phyloP scores from a whole-genome alignment of 202 grass and related monocot species.

The Zizania palustris region DNA sequence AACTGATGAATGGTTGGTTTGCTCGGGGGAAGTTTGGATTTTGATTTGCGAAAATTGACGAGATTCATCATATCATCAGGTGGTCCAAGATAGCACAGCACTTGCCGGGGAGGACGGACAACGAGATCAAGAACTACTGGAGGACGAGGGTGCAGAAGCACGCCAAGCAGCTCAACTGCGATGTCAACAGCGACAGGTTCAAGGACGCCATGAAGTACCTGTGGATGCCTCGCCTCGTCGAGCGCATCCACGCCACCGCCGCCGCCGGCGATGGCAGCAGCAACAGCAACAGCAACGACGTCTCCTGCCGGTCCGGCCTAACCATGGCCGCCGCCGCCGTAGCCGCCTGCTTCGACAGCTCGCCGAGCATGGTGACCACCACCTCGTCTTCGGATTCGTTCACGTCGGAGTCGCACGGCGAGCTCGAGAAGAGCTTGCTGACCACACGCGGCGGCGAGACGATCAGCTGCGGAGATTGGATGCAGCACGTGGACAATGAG shows the following conservation, averaged over 20 bases:
- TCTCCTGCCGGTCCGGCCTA: not conserved
- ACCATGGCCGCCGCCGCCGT: not conserved
- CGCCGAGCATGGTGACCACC: not conserved
- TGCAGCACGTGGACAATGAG: slow-evolving; percentile 25
- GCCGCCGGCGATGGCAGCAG: fast-evolving
- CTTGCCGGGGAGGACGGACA: slow-evolving; percentile 65
- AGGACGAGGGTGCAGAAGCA: slow-evolving; percentile 73
- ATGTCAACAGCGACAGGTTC: slow-evolving; percentile 56
- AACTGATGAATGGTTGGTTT: too few relatives aligned
- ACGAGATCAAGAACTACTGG: slow-evolving; percentile 89
- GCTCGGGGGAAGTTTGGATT: too few relatives aligned
- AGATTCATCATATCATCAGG: not conserved
- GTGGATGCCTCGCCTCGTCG: slow-evolving; percentile 60
- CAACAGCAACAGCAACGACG: not conserved
- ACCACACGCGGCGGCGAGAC: not conserved
- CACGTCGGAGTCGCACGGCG: slow-evolving; percentile 12
- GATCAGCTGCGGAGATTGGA: not conserved
- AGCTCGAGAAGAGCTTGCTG: not conserved
- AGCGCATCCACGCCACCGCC: slow-evolving; percentile 28
- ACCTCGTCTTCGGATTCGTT: slow-evolving; percentile 37
- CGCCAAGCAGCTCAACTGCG: slow-evolving; percentile 64
- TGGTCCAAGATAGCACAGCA: slow-evolving; percentile 75
- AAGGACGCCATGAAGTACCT: slow-evolving; percentile 59
- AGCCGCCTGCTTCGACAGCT: not conserved
- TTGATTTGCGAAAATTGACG: too few relatives aligned